These are phyloP conservation scores for Bremia lactucae DNA, from an alignment of 352 stramenopile species.

Conservation along the genomic window DNA sequence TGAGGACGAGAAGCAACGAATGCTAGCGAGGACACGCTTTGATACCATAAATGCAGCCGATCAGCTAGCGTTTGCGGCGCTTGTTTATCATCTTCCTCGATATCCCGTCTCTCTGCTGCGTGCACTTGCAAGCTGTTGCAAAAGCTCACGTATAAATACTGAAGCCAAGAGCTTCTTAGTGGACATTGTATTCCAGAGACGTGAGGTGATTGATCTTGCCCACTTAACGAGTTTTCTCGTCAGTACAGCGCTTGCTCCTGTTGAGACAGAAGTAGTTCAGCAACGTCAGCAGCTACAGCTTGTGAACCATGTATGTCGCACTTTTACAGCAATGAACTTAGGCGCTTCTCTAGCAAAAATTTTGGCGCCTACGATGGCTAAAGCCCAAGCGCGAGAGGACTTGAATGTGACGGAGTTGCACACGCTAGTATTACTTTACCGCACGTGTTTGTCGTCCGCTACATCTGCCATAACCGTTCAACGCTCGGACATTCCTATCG, in stretches of 20 bases:
- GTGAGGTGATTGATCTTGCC: conserved; percentile 48
- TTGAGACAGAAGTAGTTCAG: conserved; percentile 8
- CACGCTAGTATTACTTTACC: conserved; percentile 50
- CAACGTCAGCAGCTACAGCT: conserved; percentile 40
- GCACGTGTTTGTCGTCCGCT: conserved; percentile 40
- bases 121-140: conserved; percentile 64
- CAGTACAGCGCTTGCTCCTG: conserved; percentile 45
- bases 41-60: conserved; percentile 35
- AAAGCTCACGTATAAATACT: conserved; percentile 40
- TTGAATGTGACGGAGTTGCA: conserved; percentile 42
- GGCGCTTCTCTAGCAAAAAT: conserved; percentile 60
- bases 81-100: conserved; percentile 64
- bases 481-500: conserved; percentile 29
- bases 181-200: conserved; percentile 65
- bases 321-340: conserved; percentile 56
- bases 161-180: conserved; percentile 79
- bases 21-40: conserved; percentile 33
- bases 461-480: conserved; percentile 4
- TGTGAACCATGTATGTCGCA: conserved; percentile 51
- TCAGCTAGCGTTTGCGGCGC: conserved; percentile 58
- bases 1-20: conserved; percentile 14
- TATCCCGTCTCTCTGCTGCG: conserved; percentile 62
- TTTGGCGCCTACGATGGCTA: conserved; percentile 45
- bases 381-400: conserved; percentile 24
- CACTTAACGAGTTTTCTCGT: conserved; percentile 78